Conservation (phyloP, 1,284 basidiomycete genomes). For the Gomphus bonarii region DNA sequence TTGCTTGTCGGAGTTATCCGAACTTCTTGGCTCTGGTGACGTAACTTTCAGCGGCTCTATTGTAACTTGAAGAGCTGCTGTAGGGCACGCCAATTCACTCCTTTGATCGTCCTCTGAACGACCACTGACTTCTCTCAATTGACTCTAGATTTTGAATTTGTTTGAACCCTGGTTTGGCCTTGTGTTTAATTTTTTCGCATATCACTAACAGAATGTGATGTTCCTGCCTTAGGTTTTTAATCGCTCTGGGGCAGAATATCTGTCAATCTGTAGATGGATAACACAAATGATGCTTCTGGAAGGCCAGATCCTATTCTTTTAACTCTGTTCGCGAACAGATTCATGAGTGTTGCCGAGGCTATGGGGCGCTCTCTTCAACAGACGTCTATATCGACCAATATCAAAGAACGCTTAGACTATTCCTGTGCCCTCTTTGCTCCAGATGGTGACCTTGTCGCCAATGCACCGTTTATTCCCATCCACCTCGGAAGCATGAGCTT, state of each 20-base stretch:
- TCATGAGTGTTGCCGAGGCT: conserved; percentile 88
- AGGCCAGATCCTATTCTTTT: conserved; percentile 77
- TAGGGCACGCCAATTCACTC: not conserved
- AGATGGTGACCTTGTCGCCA: conserved; percentile 84
- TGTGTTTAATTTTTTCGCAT: not conserved
- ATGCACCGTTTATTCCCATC: conserved; percentile 80
- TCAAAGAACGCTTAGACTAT: conserved; percentile 84
- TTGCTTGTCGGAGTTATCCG: not conserved
- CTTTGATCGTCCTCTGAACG: not conserved
- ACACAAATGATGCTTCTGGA: not conserved
- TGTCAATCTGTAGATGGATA: not conserved
- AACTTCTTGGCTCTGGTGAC: not conserved
- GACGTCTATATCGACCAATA: conserved; percentile 85
- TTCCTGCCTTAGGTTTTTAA: no score
- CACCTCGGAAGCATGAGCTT: conserved; percentile 80
- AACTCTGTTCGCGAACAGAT: conserved; percentile 85
- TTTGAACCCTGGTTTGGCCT: no score
- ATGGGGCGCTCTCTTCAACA: conserved; percentile 88
- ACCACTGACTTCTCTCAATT: not conserved
- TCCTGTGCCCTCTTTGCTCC: conserved; percentile 87
- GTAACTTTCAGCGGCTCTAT: not conserved
- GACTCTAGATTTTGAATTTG: not conserved
- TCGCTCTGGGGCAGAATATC: not conserved
- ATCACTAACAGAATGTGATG: not conserved
- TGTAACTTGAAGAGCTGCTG: no score